phyloP scores from a whole-genome alignment of 2,329 filamentous ascomycete genomes.

The Diplodia scrobiculata region DNA sequence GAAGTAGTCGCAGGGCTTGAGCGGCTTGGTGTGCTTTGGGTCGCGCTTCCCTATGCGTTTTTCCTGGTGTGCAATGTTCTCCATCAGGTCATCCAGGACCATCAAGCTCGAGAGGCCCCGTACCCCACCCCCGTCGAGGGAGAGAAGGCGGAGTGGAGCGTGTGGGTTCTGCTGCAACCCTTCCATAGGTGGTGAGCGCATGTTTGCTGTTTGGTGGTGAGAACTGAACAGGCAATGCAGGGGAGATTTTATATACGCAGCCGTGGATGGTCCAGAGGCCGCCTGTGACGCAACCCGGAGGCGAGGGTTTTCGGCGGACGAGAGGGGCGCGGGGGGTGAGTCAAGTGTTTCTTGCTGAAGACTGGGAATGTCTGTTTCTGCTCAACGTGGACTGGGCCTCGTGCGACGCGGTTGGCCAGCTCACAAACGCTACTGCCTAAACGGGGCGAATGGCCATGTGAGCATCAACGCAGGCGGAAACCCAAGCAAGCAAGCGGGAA shows the following conservation, averaged over 20 bases:
- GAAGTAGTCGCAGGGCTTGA: constrained; percentile 47
- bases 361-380: background rate
- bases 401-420: background rate
- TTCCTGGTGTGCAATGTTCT: constrained; percentile 44
- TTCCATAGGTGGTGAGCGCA: constrained; percentile 27
- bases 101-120: constrained; percentile 44
- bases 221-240: background rate
- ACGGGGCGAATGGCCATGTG: background rate
- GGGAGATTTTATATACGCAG: constrained; percentile 6
- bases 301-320: background rate
- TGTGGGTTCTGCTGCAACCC: constrained; percentile 32
- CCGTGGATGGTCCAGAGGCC: background rate
- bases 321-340: constrained; percentile 11
- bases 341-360: constrained; percentile 9
- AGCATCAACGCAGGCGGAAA: background rate
- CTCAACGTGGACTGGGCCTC: background rate
- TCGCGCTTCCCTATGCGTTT: constrained; percentile 41
- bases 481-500: background rate
- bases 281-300: constrained; percentile 16
- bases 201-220: background rate
- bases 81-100: constrained; percentile 46
- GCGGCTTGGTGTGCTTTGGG: constrained; percentile 36
- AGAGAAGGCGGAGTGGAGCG: constrained; percentile 41
- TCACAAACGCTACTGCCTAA: constrained; percentile 3
- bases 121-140: constrained; percentile 46